Percentiles rank a stretch among this genome's conserved stretches.
phyloP scores from a whole-genome alignment of 129 eudicot species.

The Erigeron canadensis region DNA sequence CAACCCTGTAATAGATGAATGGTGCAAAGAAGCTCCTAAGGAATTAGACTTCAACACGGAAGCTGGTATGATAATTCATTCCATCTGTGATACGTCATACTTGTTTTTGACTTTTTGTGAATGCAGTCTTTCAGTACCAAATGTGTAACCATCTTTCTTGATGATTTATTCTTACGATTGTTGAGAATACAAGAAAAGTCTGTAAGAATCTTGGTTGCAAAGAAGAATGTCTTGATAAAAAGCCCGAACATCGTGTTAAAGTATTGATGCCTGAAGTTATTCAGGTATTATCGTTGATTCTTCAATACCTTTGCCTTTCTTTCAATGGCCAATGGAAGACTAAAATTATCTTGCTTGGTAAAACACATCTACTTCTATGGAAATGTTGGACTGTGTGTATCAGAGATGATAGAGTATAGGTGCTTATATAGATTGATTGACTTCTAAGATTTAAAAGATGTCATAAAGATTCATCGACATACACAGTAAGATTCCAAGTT shows the following conservation, averaged over 20 bases:
- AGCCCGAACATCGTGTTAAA: conserved; percentile 55
- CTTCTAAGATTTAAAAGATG: no score
- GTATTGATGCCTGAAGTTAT: conserved; percentile 84
- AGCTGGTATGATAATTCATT: conserved; percentile 59
- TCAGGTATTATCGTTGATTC: conserved; percentile 46
- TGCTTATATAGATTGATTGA: no score
- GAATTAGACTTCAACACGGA: conserved; percentile 85
- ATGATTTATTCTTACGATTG: conserved; percentile 21
- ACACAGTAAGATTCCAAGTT: no score
- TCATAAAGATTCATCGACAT: no score
- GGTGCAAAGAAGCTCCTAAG: conserved; percentile 97
- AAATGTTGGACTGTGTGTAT: no score
- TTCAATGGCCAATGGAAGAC: no score
- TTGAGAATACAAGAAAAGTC: conserved; percentile 79
- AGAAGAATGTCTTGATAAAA: conserved; percentile 28
- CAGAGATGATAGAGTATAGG: no score
- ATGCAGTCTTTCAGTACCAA: not conserved
- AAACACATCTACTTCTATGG: no score
- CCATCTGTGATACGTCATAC: not conserved
- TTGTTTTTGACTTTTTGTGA: conserved; percentile 6
- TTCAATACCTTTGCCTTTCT: not conserved
- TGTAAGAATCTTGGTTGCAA: conserved; percentile 74
- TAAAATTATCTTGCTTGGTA: no score
- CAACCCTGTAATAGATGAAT: conserved; percentile 87
- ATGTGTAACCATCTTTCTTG: not conserved